phyloP scores from a whole-genome alignment of 257 asterid species.

The Solanum stenotomum region DNA sequence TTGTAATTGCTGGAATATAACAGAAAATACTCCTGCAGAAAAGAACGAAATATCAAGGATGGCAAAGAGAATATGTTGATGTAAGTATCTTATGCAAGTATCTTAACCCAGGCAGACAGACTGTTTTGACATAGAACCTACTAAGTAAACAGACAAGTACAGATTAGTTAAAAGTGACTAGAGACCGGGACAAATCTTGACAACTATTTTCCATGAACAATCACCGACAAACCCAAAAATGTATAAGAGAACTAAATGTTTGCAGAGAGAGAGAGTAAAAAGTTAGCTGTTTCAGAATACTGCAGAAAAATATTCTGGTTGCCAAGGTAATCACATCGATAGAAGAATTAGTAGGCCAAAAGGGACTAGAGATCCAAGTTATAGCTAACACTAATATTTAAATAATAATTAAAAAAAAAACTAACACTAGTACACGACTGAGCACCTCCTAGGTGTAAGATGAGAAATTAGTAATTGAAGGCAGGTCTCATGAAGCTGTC shows the following conservation, averaged over 20 bases:
- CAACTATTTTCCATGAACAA: too few species aligned
- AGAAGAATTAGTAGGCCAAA: neutral
- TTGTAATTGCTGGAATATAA: constrained; percentile 46
- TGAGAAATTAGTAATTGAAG: neutral
- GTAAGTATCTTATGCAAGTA: too few species aligned
- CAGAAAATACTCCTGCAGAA: constrained; percentile 43
- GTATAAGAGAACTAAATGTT: too few species aligned
- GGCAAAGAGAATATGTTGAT: neutral
- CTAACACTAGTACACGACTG: neutral
- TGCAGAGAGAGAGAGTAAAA: too few species aligned
- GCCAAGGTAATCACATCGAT: neutral
- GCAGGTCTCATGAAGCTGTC: neutral
- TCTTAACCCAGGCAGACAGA: too few species aligned
- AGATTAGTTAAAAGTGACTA: neutral
- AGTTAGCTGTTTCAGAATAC: neutral
- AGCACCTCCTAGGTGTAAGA: neutral
- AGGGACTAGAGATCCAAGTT: neutral
- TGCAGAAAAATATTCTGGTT: neutral
- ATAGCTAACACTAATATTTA: neutral
- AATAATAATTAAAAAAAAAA: too few species aligned
- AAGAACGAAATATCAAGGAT: neutral
- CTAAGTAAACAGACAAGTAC: neutral
- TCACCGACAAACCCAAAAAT: too few species aligned
- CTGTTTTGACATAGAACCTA: neutral
- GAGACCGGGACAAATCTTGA: neutral